Conservation (phyloP, 2,329 filamentous ascomycete genomes). For the Penicillium concentricum region DNA sequence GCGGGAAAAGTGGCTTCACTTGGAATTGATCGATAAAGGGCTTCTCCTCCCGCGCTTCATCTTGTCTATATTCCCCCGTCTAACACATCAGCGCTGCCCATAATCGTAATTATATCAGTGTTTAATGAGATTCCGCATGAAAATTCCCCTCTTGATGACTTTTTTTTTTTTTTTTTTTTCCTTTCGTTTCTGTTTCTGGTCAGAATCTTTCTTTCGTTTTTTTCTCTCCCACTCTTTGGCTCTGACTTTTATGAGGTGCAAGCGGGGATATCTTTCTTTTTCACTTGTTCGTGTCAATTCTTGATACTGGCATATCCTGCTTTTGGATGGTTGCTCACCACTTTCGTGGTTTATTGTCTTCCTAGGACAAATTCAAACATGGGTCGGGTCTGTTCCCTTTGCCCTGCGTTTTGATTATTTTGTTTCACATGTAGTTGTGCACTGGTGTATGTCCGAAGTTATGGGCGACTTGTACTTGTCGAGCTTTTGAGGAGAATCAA, state of each 20-base stretch:
- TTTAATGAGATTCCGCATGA: conserved; percentile 25
- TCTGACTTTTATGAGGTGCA: neutral
- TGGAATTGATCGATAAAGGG: conserved; percentile 40
- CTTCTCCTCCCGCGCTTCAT: neutral
- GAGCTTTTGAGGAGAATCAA: neutral
- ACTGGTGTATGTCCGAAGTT: neutral
- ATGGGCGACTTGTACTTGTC: neutral
- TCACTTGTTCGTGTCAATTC: conserved; percentile 1
- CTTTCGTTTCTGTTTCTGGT: neutral
- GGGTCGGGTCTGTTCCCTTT: neutral
- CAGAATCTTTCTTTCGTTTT: conserved; percentile 8
- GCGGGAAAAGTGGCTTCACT: conserved; percentile 48
- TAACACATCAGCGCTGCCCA: neutral
- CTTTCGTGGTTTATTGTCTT: neutral
- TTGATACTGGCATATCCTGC: neutral
- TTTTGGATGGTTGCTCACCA: neutral
- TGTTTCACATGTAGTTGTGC: neutral
- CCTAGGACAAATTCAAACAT: neutral
- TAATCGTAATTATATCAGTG: conserved; percentile 21
- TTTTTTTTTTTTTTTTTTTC: conserved; percentile 3
- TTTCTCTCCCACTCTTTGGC: neutral
- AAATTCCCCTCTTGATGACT: conserved; percentile 18
- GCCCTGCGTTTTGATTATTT: neutral
- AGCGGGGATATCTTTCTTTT: neutral
- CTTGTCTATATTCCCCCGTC: conserved; percentile 2